Evolutionary conservation across 768 basidiomycete genomes (phyloP).

Genomic region (Russula olivacea): DNA sequence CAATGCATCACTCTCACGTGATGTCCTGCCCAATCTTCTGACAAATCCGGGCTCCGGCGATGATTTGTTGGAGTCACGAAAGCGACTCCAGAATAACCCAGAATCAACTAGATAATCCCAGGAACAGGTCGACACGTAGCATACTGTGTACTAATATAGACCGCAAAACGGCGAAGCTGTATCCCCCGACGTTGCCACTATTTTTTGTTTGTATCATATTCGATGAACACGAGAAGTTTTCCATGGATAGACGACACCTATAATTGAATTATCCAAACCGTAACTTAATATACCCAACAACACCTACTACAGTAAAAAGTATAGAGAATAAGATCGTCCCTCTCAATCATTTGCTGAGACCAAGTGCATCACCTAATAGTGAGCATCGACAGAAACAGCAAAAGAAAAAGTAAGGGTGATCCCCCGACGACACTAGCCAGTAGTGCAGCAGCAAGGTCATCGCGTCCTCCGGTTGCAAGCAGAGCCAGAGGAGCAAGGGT

Average conservation of each 20-base stretch:
- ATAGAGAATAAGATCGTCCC: neutral
- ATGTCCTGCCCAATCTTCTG: neutral
- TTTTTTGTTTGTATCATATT: no score
- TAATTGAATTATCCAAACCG: no score
- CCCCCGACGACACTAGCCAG: constrained; percentile 25
- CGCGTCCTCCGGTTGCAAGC: constrained; percentile 25
- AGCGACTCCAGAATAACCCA: neutral
- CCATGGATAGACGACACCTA: no score
- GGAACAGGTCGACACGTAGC: no score
- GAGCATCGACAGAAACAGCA: constrained; percentile 12
- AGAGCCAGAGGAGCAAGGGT: constrained; percentile 28
- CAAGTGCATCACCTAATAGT: neutral
- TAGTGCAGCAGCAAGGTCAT: constrained; percentile 27
- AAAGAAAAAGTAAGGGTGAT: constrained; percentile 19
- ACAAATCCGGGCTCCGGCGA: neutral
- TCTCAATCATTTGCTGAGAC: constrained; percentile 15
- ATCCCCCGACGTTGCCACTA: no score
- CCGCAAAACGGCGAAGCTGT: no score
- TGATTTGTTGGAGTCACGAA: no score
- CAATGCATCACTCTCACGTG: neutral
- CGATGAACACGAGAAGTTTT: no score
- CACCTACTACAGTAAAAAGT: neutral
- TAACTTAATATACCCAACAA: no score
- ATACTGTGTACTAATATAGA: no score
- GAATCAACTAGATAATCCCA: neutral